Evolutionary conservation across 345 rosid genomes (phyloP), one percentile per base, ranked within the genome.

Genomic region (Atalantia buxifolia): DNA sequence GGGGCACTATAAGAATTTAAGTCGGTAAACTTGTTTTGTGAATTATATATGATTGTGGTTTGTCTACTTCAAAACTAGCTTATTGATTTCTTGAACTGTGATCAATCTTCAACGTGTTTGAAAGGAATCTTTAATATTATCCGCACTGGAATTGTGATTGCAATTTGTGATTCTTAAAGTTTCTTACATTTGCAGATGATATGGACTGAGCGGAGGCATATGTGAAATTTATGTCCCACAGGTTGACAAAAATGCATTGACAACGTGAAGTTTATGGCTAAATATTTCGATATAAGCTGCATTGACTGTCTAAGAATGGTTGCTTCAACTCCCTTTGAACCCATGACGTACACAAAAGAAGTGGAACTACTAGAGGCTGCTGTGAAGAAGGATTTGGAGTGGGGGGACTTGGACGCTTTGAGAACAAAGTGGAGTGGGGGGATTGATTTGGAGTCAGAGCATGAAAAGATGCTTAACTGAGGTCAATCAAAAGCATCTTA

Each of bases 201-300:
- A 93, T 93, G 95, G 91, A 93, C 83, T 95, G 98, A 75, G 99
- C 98, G 0, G 99, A 92, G 88, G 97, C 98, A 25, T 92, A 93
- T 71, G 98, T 95, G 76, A 91, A 77, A 74, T 93, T 87, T 76
- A 81, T 95, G 88, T 95, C 93, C 77, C 78, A 85, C 21, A 93
- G 98, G 97, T 86, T 30, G 93, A 93, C 63, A 92, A 42, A 42
- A 91, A 66, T 88, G 99, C 82, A 81, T 83, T 19, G 96, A 91
- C 82, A 98, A 92, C 76, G 86, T 93, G 94, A 88, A 93, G 76
- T 89, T 95, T 70, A 95, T 95, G 95, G 95, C 93, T 59, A 91
- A 91, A 84, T 86, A 78, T 64, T 90, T 79, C 60, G 98, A 93
- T 78, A 87, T 84, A 71, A 85, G 79, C 68, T 95, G 98, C 83